Evolutionary conservation across 495 filamentous ascomycete genomes (phyloP), one percentile per base, ranked within the genome.

Genomic region (Tuber brumale): DNA sequence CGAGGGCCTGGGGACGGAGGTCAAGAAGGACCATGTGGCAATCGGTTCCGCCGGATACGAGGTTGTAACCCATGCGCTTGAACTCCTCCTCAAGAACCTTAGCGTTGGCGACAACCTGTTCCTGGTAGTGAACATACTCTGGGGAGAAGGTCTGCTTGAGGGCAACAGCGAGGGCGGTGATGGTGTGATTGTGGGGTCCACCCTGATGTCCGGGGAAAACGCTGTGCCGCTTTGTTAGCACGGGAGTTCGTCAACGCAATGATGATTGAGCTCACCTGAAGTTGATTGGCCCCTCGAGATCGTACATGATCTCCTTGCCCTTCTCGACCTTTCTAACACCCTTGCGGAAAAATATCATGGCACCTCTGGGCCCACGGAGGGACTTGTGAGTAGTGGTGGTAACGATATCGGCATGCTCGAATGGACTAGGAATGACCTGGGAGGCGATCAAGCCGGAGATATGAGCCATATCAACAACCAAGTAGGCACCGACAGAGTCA

Each of bases 321-420:
- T 97, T 98, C 84, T 98, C 93, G 70, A 90, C 90, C 83, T 90
- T 92, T 81, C 94, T 90, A 72, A 97, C 92, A 82, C 96, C 96
- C 86, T 95, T 96, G 83, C 96, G 93, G 90, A 93, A 99, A 89
- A 99, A 99, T 86, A 99, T 99, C 96, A 99, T 99, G 84, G 96
- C 96, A 84, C 96, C 96, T 86, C 96, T 92, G 74, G 96, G 96
- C 73, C 96, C 96, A 87, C 96, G 93, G 82, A 99, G 92, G 72
- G 94, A 97, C 90, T 99, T 99, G 90, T 99, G 96, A 71, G 96
- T 99, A 75, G 96, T 99, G 75, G 96, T 99, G 77, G 96, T 99
- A 75, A 99, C 96, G 74, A 99, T 92, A 85, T 98, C 96, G 76
- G 95, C 94, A 82, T 97, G 88, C 79, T 91, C 88, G 87, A 99